Evolutionary conservation across 31 red algal genomes (phyloP).

Genomic region (Endocladia muricata): DNA sequence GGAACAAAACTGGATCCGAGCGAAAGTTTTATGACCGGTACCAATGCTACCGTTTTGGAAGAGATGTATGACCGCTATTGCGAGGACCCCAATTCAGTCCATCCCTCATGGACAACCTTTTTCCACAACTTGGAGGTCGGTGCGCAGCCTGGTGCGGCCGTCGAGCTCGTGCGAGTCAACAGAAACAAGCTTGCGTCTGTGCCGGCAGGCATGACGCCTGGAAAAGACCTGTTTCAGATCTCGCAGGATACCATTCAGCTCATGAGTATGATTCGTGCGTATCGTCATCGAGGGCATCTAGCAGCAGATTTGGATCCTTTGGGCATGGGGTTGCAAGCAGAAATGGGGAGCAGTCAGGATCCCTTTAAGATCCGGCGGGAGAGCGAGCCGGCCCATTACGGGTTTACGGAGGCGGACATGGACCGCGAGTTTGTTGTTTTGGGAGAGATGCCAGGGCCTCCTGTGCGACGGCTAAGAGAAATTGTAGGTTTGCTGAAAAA

Average conservation of each 20-base stretch:
- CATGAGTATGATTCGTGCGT: constrained; percentile 98
- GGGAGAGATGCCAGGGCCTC: constrained; percentile 90
- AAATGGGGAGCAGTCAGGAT: constrained; percentile 22
- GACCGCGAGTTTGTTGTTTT: constrained; percentile 93
- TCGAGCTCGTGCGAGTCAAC: constrained; percentile 65
- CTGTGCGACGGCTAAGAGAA: constrained; percentile 79
- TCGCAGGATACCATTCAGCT: constrained; percentile 90
- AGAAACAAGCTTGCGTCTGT: constrained; percentile 73
- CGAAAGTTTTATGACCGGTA: constrained; percentile 96
- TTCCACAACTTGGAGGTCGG: constrained; percentile 94
- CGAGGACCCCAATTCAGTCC: constrained; percentile 87
- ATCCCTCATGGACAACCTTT: constrained; percentile 93
- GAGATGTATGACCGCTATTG: constrained; percentile 97
- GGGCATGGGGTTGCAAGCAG: constrained; percentile 33
- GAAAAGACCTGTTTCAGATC: constrained; percentile 90
- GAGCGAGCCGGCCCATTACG: constrained; percentile 86
- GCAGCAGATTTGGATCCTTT: constrained; percentile 98
- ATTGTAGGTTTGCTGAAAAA: constrained; percentile 68
- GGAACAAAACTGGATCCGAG: constrained; percentile 89
- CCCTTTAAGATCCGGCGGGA: constrained; percentile 79
- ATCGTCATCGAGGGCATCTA: constrained; percentile 95
- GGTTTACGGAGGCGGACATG: constrained; percentile 95
- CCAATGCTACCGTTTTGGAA: constrained; percentile 91
- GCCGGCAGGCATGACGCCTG: constrained; percentile 59
- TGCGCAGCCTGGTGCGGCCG: constrained; percentile 73